Evolutionary conservation across 148 eudicot species (phyloP).

Genomic region (Cornus florida): DNA sequence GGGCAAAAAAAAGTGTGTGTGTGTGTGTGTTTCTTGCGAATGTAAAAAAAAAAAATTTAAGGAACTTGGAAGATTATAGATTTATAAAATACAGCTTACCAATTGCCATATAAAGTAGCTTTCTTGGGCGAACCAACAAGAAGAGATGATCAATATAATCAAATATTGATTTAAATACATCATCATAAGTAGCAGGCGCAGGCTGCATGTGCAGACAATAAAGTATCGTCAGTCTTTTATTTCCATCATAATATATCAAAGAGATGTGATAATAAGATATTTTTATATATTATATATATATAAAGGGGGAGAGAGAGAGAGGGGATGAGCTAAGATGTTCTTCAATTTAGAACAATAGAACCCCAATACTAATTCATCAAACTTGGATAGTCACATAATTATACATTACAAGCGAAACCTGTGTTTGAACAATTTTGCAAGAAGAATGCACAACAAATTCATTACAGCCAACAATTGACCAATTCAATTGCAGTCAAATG

Average conservation of each 20-base stretch:
- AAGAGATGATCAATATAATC: conserved; percentile 93
- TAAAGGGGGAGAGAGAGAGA: not conserved
- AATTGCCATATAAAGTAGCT: conserved; percentile 94
- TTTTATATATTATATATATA: too few species aligned
- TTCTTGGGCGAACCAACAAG: conserved; percentile 88
- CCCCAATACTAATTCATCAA: not conserved
- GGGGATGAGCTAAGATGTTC: not conserved
- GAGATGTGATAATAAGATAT: too few species aligned
- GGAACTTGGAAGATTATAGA: not conserved
- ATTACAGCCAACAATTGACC: not conserved
- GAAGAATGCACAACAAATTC: not conserved
- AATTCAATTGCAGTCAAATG: not conserved
- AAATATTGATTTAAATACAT: conserved; percentile 84
- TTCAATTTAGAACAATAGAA: too few species aligned
- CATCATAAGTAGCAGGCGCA: conserved; percentile 85
- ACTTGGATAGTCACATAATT: not conserved
- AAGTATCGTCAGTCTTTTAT: not conserved
- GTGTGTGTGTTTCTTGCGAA: too few species aligned
- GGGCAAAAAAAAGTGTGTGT: too few species aligned
- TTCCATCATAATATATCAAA: not conserved
- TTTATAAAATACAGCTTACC: conserved; percentile 43
- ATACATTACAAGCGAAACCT: too few species aligned
- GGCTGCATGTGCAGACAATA: conserved; percentile 56
- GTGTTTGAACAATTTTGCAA: not conserved
- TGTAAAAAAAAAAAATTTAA: too few species aligned